A percentile compares a stretch with the other conserved stretches of the same genome.
These are phyloP conservation scores for Candida quercuum DNA, from an alignment of 805 yeast genomes.

Conservation along the genomic window DNA sequence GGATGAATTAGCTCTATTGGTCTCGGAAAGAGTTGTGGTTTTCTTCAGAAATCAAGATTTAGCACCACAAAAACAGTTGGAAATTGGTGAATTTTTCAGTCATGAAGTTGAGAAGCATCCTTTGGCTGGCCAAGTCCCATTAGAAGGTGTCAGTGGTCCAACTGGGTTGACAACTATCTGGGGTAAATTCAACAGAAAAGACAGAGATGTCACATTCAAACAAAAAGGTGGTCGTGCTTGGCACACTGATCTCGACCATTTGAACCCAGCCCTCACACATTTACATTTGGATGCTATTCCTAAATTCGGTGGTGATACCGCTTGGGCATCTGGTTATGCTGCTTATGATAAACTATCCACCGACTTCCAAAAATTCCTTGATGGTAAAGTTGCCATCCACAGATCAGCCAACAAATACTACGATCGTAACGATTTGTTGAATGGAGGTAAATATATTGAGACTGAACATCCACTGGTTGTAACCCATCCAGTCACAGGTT, in stretches of 20 bases:
- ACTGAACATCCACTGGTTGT: slow-evolving; percentile 53
- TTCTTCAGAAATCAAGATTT: slow-evolving; percentile 29
- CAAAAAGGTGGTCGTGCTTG: slow-evolving; percentile 24
- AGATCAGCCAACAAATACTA: slow-evolving; percentile 34
- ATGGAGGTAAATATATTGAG: slow-evolving; percentile 40
- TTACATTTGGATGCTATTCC: slow-evolving; percentile 48
- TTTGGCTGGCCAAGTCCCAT: slow-evolving; percentile 28
- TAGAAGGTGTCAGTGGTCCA: slow-evolving; percentile 13
- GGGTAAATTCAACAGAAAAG: slow-evolving; percentile 24
- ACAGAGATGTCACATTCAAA: slow-evolving; percentile 3
- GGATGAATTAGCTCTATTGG: slow-evolving; percentile 42
- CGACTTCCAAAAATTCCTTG: slow-evolving; percentile 43
- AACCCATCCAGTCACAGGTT: slow-evolving; percentile 59
- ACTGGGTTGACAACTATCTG: slow-evolving; percentile 26
- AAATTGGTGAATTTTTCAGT: slow-evolving; percentile 14
- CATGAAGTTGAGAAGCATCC: slow-evolving; percentile 38
- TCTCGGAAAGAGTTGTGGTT: slow-evolving; percentile 47
- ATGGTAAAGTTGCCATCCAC: slow-evolving; percentile 44
- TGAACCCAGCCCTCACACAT: slow-evolving; percentile 48
- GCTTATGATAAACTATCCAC: slow-evolving; percentile 53
- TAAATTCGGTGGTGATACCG: slow-evolving; percentile 48
- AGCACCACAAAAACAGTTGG: slow-evolving; percentile 14
- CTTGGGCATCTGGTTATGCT: slow-evolving; percentile 54
- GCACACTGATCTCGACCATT: slow-evolving; percentile 52
- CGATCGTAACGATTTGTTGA: slow-evolving; percentile 37